A percentile compares a stretch with the other conserved stretches of the same genome.
phyloP scores from a whole-genome alignment of 2,329 filamentous ascomycete genomes.

The Alternaria gaisen region DNA sequence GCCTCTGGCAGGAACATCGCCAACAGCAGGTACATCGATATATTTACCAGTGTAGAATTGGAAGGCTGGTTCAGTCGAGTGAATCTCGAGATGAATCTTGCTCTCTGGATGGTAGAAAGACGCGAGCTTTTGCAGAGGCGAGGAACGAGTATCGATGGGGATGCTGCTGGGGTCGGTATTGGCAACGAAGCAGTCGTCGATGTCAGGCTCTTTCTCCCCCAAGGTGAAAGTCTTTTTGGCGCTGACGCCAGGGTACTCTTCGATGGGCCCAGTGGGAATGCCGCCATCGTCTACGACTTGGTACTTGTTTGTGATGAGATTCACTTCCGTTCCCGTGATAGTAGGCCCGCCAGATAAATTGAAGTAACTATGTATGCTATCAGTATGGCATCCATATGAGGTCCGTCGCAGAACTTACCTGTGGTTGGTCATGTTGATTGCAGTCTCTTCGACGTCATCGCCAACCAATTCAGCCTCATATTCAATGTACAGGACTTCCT shows the following conservation, averaged over 20 bases:
- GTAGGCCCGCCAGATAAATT: constrained; percentile 68
- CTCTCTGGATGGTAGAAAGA: constrained; percentile 77
- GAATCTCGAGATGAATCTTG: constrained; percentile 82
- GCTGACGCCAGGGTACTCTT: constrained; percentile 70
- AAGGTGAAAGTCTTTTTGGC: constrained; percentile 76
- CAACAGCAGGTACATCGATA: constrained; percentile 75
- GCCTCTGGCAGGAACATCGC: constrained; percentile 68
- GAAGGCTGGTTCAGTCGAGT: constrained; percentile 93
- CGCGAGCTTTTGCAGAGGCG: constrained; percentile 72
- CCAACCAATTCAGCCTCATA: constrained; percentile 85
- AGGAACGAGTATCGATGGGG: constrained; percentile 61
- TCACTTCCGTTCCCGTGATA: constrained; percentile 69
- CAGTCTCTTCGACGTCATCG: constrained; percentile 83
- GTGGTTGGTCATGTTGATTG: constrained; percentile 94
- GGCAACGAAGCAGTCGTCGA: constrained; percentile 92
- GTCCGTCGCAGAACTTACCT: constrained; percentile 63
- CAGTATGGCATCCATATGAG: not conserved
- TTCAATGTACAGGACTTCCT: constrained; percentile 81
- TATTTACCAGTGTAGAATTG: constrained; percentile 95
- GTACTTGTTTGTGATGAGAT: constrained; percentile 68
- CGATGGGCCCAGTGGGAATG: constrained; percentile 77
- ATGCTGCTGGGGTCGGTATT: constrained; percentile 66
- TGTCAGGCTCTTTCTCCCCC: constrained; percentile 73
- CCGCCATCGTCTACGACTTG: constrained; percentile 76
- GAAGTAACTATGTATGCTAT: constrained; percentile 64